A percentile compares a stretch with the other conserved stretches of the same genome.
These are phyloP conservation scores for Chlorella ohadii DNA, from an alignment of 139 green algal genomes.

Conservation along the genomic window DNA sequence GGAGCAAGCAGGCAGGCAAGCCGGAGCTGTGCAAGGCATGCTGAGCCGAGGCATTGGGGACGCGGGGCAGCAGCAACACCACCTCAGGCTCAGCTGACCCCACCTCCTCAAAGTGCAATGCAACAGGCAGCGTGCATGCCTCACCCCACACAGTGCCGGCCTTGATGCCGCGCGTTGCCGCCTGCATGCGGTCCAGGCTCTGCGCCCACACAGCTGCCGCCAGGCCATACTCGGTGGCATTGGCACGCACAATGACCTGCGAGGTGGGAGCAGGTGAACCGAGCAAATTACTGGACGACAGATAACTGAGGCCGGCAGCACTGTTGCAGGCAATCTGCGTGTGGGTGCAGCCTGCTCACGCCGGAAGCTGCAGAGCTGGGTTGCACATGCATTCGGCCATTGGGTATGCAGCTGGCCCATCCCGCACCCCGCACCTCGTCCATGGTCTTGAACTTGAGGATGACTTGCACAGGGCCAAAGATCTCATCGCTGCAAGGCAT, in stretches of 20 bases:
- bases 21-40: no score
- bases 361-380: background rate
- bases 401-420: no score
- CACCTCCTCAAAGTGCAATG: background rate
- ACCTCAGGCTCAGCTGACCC: no score
- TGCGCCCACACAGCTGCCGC: constrained; percentile 72
- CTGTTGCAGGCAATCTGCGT: no score
- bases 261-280: background rate
- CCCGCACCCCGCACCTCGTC: constrained; percentile 82
- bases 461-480: constrained; percentile 74
- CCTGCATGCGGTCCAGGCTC: constrained; percentile 69
- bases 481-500: constrained; percentile 51
- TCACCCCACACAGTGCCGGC: constrained; percentile 60
- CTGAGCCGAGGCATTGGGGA: no score
- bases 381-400: no score
- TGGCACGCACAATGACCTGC: constrained; percentile 73
- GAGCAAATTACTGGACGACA: no score
- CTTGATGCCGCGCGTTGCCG: constrained; percentile 56
- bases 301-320: no score
- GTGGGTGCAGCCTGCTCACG: no score
- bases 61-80: no score
- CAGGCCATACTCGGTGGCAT: constrained; percentile 75
- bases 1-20: background rate
- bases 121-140: background rate
- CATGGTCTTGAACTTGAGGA: constrained; percentile 72